phyloP scores from a whole-genome alignment of 129 eudicot species.

The Centrapalus pauciflorus region DNA sequence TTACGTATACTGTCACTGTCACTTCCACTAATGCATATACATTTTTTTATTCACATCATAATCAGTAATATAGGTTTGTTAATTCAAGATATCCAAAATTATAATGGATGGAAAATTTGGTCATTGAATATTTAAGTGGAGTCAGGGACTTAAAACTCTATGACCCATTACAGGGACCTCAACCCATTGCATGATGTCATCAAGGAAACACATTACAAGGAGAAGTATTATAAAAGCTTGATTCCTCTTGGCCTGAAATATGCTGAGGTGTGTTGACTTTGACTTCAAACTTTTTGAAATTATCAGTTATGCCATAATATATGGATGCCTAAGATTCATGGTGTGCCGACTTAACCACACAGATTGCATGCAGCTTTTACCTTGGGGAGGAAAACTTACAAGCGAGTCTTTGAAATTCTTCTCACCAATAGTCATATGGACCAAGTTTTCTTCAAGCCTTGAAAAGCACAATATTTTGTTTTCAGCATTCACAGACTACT shows the following conservation, averaged over 20 bases:
- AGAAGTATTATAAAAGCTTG: conserved; percentile 65
- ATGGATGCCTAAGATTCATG: conserved; percentile 21
- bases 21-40: not conserved
- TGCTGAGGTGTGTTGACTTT: conserved; percentile 49
- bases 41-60: no score
- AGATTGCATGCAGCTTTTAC: conserved; percentile 91
- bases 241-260: conserved; percentile 79
- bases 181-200: conserved; percentile 83
- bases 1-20: not conserved
- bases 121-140: not conserved
- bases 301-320: not conserved
- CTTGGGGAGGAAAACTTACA: conserved; percentile 95
- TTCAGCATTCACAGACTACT: conserved; percentile 84
- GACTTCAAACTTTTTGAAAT: not conserved
- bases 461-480: conserved; percentile 47
- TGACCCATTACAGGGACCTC: conserved; percentile 61
- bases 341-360: conserved; percentile 52
- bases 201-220: conserved; percentile 50
- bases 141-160: not conserved
- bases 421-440: conserved; percentile 96
- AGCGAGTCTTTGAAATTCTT: conserved; percentile 86
- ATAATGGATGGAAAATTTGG: not conserved
- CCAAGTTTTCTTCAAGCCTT: conserved; percentile 62
- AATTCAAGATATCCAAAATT: not conserved
- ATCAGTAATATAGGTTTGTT: no score